These are phyloP conservation scores for Elongisporangium undulatum DNA, from an alignment of 352 stramenopile genomes.

Conservation along the genomic window DNA sequence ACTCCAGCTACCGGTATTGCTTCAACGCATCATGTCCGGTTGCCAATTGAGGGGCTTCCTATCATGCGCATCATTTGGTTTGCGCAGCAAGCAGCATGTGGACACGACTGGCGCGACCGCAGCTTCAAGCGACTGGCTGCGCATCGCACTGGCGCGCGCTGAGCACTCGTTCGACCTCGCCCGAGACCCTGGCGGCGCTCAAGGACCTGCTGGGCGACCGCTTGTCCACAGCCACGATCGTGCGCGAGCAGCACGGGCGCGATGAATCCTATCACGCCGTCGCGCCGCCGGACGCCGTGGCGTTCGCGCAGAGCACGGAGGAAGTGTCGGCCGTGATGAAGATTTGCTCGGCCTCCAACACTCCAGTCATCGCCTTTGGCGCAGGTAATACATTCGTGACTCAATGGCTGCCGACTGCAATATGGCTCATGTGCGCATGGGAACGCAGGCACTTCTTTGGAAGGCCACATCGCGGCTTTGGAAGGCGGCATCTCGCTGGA, in stretches of 20 bases:
- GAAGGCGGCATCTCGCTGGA: slow-evolving; percentile 91
- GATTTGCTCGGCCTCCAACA: slow-evolving; percentile 73
- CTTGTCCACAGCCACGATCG: slow-evolving; percentile 55
- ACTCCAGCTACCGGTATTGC: not conserved
- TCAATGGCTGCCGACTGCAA: not conserved
- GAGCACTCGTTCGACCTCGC: slow-evolving; percentile 15
- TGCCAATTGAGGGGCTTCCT: slow-evolving; percentile 1
- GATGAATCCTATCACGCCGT: slow-evolving; percentile 91
- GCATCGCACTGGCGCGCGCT: not conserved
- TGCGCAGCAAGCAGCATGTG: slow-evolving; percentile 1
- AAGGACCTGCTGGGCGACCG: slow-evolving; percentile 62
- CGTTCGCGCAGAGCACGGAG: slow-evolving; percentile 80
- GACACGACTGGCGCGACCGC: not conserved
- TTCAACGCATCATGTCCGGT: slow-evolving; percentile 3
- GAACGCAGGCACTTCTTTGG: slow-evolving; percentile 70
- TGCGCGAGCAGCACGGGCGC: slow-evolving; percentile 83
- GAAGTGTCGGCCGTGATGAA: slow-evolving; percentile 90
- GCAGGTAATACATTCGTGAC: slow-evolving; percentile 50
- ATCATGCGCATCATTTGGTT: not conserved
- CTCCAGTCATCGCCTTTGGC: slow-evolving; percentile 95
- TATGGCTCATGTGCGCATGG: not conserved
- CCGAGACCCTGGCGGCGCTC: slow-evolving; percentile 40
- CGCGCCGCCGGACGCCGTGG: slow-evolving; percentile 80
- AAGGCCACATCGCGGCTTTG: slow-evolving; percentile 94
- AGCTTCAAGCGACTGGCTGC: not conserved